A percentile compares a stretch with the other conserved stretches of the same genome.
phyloP scores from a whole-genome alignment of 2,329 filamentous ascomycete species.

The Biscogniauxia marginata region DNA sequence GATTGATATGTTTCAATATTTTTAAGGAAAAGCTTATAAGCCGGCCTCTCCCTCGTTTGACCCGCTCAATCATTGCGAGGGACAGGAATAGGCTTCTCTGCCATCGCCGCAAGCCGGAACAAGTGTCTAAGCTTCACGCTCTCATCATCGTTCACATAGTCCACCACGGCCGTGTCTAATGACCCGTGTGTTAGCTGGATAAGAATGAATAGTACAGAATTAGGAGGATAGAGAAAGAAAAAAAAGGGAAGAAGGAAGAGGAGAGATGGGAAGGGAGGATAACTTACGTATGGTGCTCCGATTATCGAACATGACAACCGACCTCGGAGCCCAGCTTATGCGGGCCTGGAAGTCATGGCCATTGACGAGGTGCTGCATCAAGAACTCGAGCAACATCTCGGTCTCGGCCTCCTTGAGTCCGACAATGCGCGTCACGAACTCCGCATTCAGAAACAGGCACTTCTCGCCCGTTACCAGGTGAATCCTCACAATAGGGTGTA shows the following conservation, averaged over 20 bases:
- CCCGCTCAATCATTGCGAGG: neutral
- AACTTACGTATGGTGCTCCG: slow-evolving; percentile 22
- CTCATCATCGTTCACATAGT: slow-evolving; percentile 30
- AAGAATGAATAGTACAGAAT: neutral
- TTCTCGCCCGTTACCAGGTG: neutral
- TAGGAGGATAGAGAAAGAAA: neutral
- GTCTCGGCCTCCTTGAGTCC: slow-evolving; percentile 47
- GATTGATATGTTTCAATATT: neutral
- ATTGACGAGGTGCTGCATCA: slow-evolving; percentile 46
- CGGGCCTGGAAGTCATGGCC: slow-evolving; percentile 29
- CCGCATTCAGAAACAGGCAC: neutral
- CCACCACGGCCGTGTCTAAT: neutral
- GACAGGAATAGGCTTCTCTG: slow-evolving; percentile 45
- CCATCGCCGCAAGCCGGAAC: slow-evolving; percentile 48
- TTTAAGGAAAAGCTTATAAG: neutral
- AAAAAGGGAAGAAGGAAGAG: neutral
- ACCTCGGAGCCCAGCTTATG: slow-evolving; percentile 47
- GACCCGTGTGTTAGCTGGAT: neutral
- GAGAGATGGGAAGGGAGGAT: neutral
- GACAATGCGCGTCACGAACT: neutral
- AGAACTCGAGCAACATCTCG: slow-evolving; percentile 44
- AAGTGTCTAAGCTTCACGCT: slow-evolving; percentile 46
- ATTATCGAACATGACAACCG: slow-evolving; percentile 51
- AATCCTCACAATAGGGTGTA: neutral
- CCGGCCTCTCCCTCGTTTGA: neutral